Evolutionary conservation across 805 yeast genomes (phyloP).

Genomic region (Kuraishia floccosa): DNA sequence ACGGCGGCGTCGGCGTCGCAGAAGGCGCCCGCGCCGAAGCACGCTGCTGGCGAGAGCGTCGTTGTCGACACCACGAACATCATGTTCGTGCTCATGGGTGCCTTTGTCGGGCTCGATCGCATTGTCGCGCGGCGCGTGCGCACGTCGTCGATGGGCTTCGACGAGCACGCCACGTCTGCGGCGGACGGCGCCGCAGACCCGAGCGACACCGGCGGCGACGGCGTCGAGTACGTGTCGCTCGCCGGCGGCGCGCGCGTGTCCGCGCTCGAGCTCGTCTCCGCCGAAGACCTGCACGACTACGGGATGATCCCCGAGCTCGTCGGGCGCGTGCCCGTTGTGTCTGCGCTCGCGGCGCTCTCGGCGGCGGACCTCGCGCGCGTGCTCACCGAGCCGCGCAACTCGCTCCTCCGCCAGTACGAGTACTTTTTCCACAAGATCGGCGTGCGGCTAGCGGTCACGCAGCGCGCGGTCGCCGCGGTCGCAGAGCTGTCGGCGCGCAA

Average conservation of each 20-base stretch:
- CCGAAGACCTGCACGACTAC: conserved; percentile 36
- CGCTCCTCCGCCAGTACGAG: conserved; percentile 39
- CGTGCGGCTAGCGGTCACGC: conserved; percentile 36
- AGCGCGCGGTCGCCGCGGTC: conserved; percentile 32
- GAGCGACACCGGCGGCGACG: conserved; percentile 7
- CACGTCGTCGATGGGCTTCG: conserved; percentile 13
- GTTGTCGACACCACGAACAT: conserved; percentile 45
- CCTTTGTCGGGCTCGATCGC: conserved; percentile 46
- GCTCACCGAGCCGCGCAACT: conserved; percentile 43
- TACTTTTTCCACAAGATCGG: conserved; percentile 42
- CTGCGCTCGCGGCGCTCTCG: conserved; percentile 34
- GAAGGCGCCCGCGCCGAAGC: not conserved
- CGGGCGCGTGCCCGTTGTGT: conserved; percentile 46
- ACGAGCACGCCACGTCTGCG: conserved; percentile 6
- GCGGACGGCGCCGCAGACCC: conserved; percentile 1
- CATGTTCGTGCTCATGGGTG: conserved; percentile 48
- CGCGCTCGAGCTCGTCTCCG: conserved; percentile 33
- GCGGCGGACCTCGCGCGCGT: conserved; percentile 34
- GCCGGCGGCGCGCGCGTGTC: conserved; percentile 24
- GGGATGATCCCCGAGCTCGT: conserved; percentile 52
- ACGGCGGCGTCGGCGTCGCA: not conserved
- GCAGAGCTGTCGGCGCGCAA: conserved; percentile 36
- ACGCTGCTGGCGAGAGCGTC: conserved; percentile 22
- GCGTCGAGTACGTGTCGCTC: conserved; percentile 22
- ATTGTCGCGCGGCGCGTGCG: conserved; percentile 29